Evolutionary conservation across 305 asterid species (phyloP).

Genomic region (Stenogyne calaminthoides): DNA sequence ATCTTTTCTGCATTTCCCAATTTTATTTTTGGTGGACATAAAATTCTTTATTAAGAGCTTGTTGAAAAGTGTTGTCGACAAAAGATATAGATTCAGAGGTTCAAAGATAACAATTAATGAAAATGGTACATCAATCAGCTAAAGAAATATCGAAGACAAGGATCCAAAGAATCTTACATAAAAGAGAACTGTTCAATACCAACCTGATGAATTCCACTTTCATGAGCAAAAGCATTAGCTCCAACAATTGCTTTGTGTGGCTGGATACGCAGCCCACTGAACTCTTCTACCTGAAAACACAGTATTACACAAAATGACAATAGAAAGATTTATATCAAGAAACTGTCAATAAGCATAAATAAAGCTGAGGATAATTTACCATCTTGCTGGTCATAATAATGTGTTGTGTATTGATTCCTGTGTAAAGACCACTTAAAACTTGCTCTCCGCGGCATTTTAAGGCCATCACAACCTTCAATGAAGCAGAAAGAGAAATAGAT

Average conservation of each 20-base stretch:
- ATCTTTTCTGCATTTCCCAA: background rate
- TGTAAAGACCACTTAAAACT: conserved; percentile 69
- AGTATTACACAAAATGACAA: conserved; percentile 21
- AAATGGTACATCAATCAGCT: conserved; percentile 16
- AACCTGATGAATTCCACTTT: conserved; percentile 99
- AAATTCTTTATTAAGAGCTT: background rate
- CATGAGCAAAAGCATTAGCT: conserved; percentile 99
- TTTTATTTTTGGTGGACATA: background rate
- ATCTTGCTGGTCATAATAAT: conserved; percentile 92
- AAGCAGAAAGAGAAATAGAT: conserved; percentile 15
- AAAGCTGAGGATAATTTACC: conserved; percentile 55
- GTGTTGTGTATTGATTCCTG: conserved; percentile 84
- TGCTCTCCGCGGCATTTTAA: conserved; percentile 90
- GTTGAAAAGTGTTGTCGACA: background rate
- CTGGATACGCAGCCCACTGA: conserved; percentile 87
- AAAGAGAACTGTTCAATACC: conserved; percentile 22
- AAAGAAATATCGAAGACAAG: background rate
- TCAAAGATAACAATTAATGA: background rate
- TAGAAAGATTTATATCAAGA: conserved; percentile 22
- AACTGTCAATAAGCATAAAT: conserved; percentile 6
- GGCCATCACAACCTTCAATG: conserved; percentile 88
- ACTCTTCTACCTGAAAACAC: conserved; percentile 82
- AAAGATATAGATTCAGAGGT: conserved; percentile 5
- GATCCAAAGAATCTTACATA: background rate
- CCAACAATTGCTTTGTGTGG: conserved; percentile 99